Evolutionary conservation across 202 grass and related monocot genomes (phyloP).

Genomic region (Carex arenaria): DNA sequence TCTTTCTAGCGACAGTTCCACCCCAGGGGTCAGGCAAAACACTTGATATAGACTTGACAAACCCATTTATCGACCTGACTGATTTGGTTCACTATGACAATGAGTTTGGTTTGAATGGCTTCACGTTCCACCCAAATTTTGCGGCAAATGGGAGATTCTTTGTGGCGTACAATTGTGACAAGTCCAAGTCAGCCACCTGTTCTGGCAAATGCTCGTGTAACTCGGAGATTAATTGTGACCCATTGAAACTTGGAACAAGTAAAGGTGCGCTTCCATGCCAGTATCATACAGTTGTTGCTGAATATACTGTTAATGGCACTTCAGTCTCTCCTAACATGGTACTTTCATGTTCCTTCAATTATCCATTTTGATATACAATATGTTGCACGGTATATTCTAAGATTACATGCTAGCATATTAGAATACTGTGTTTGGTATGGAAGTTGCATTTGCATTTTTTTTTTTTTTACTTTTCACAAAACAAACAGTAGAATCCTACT

Average conservation of each 20-base stretch:
- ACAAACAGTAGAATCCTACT: background rate
- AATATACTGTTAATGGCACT: slow-evolving; percentile 61
- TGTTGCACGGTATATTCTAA: background rate
- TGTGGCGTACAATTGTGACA: slow-evolving; percentile 87
- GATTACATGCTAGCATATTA: background rate
- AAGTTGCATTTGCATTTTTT: background rate
- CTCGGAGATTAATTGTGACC: slow-evolving; percentile 80
- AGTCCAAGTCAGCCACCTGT: slow-evolving; percentile 55
- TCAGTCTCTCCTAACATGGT: slow-evolving; percentile 44
- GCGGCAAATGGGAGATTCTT: slow-evolving; percentile 68
- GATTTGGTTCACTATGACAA: slow-evolving; percentile 83
- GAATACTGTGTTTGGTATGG: background rate
- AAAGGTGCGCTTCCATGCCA: slow-evolving; percentile 67
- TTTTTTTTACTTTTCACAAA: background rate
- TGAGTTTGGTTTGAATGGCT: slow-evolving; percentile 53
- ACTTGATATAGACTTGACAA: slow-evolving; percentile 31
- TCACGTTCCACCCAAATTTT: slow-evolving; percentile 78
- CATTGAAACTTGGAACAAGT: slow-evolving; percentile 49
- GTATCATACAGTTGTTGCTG: slow-evolving; percentile 65
- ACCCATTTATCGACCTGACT: slow-evolving; percentile 76
- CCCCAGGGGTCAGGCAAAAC: slow-evolving; percentile 50
- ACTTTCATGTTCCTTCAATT: slow-evolving; percentile 1
- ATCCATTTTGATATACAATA: background rate
- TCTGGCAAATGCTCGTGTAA: slow-evolving; percentile 79
- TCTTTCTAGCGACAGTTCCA: slow-evolving; percentile 71